A percentile compares a stretch with the other conserved stretches of the same genome.
Conservation (phyloP, 23 red algal genomes). For the Gracilaria domingensis region DNA sequence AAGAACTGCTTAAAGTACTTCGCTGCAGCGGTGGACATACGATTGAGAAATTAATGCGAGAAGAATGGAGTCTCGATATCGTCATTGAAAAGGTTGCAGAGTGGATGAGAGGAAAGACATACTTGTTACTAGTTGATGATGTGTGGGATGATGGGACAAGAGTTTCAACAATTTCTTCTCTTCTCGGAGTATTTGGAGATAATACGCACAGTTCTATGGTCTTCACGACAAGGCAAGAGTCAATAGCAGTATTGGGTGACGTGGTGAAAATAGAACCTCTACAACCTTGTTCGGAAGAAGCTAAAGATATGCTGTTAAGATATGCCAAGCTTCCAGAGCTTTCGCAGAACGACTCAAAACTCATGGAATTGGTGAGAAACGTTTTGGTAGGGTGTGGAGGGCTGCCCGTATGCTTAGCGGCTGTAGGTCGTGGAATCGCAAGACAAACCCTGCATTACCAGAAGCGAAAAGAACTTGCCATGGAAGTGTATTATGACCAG, state of each 20-base stretch:
- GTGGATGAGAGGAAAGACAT: slow-evolving; percentile 16
- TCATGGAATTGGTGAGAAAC: too few species aligned
- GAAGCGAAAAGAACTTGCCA: neutral
- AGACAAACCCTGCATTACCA: neutral
- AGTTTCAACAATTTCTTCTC: too few species aligned
- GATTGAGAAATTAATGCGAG: neutral
- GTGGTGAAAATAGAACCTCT: neutral
- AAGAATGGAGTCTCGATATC: neutral
- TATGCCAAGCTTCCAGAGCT: neutral
- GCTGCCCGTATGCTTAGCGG: too few species aligned
- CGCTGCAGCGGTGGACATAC: neutral
- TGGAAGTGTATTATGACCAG: slow-evolving; percentile 3
- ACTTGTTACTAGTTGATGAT: slow-evolving; percentile 24
- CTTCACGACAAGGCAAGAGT: too few species aligned
- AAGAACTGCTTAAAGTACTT: neutral
- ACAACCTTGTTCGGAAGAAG: slow-evolving; percentile 3
- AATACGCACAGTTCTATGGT: too few species aligned
- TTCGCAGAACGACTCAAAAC: too few species aligned
- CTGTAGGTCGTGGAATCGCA: neutral
- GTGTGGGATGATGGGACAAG: neutral
- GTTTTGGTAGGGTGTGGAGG: too few species aligned
- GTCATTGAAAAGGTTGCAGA: neutral
- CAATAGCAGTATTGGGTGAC: too few species aligned
- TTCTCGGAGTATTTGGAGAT: too few species aligned
- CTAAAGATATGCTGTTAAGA: neutral